A percentile compares a stretch with the other conserved stretches of the same genome.
phyloP scores from a whole-genome alignment of 768 basidiomycete genomes.

The Agaricus sinodeliciosus region DNA sequence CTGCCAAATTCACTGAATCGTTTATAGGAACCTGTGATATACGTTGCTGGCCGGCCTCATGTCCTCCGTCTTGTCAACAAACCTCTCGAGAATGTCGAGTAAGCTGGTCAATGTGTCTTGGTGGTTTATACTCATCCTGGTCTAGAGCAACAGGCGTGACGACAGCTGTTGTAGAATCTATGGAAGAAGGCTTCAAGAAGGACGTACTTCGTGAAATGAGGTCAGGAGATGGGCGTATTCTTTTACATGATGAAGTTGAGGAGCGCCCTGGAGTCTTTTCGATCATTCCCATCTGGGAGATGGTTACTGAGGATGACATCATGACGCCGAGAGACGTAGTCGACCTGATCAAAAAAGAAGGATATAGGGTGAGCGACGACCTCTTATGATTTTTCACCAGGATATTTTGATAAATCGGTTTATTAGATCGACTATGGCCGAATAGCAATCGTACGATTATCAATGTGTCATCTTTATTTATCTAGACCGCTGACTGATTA shows the following conservation, averaged over 20 bases:
- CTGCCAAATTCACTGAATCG: background rate
- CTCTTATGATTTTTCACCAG: background rate
- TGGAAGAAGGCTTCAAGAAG: conserved; percentile 83
- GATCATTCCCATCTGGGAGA: conserved; percentile 95
- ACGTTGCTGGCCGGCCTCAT: conserved; percentile 80
- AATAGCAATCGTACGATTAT: conserved; percentile 61
- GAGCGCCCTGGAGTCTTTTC: conserved; percentile 85
- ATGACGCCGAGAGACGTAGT: conserved; percentile 86
- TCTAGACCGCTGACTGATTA: conserved; percentile 2
- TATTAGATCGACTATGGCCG: conserved; percentile 76
- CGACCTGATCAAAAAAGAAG: conserved; percentile 65
- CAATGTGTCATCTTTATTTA: background rate
- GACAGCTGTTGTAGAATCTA: conserved; percentile 81
- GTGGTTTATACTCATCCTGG: background rate
- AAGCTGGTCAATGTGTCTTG: conserved; percentile 22
- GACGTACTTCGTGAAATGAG: conserved; percentile 84
- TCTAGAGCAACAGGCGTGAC: conserved; percentile 88
- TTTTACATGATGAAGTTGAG: conserved; percentile 95
- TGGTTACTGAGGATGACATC: conserved; percentile 71
- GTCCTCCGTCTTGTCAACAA: conserved; percentile 83
- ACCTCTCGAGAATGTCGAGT: conserved; percentile 95
- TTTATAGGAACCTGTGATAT: conserved; percentile 83
- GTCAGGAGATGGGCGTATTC: conserved; percentile 63
- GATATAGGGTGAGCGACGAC: conserved; percentile 52
- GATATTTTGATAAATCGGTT: background rate